Percentiles rank a stretch among this genome's conserved stretches.
Evolutionary conservation across 768 basidiomycete genomes (phyloP).

Genomic region (Russula vinacea): DNA sequence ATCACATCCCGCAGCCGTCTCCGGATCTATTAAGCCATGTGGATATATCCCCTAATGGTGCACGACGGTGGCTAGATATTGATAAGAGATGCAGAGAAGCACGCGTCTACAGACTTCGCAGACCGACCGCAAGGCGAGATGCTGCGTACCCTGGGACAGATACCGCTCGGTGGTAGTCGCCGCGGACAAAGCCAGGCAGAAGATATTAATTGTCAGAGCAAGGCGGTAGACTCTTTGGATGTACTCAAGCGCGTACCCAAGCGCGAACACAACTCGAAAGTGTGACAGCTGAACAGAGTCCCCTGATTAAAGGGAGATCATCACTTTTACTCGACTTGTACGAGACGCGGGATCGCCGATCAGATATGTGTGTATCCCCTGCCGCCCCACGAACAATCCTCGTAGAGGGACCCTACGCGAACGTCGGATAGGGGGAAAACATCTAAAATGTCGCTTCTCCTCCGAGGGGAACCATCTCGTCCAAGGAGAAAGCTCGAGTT

Average conservation of each 20-base stretch:
- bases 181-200: conserved; percentile 3
- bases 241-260: conserved; percentile 46
- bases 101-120: not conserved
- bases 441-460: conserved; percentile 44
- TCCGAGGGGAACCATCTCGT: conserved; percentile 41
- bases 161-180: conserved; percentile 42
- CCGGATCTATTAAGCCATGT: not conserved
- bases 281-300: conserved; percentile 43
- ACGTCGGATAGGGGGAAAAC: conserved; percentile 37
- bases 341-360: conserved; percentile 53
- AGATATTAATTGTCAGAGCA: not conserved
- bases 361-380: conserved; percentile 40
- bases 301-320: conserved; percentile 41
- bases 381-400: conserved; percentile 15
- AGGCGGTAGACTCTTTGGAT: conserved; percentile 33
- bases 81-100: not conserved
- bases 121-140: not conserved
- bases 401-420: conserved; percentile 36
- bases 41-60: not conserved
- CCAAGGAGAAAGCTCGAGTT: conserved; percentile 35
- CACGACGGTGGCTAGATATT: not conserved
- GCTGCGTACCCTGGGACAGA: conserved; percentile 40
- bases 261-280: too few relatives aligned
- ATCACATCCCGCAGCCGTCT: not conserved
- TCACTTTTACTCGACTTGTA: conserved; percentile 39